A percentile compares a stretch with the other conserved stretches of the same genome.
Conservation (phyloP, 1,139 yeast genomes). For the Debaryomyces robertsiae region DNA sequence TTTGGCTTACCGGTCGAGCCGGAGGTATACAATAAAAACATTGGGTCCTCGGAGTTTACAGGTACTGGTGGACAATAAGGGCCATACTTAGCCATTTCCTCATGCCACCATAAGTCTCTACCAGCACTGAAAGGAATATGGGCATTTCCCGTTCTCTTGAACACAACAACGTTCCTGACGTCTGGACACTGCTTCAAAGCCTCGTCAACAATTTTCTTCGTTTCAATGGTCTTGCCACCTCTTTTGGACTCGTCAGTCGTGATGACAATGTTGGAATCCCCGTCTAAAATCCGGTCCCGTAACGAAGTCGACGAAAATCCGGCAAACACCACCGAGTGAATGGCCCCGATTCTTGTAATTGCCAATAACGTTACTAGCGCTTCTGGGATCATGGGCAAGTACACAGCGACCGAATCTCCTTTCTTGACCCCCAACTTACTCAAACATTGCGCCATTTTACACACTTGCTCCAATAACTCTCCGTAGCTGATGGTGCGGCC, state of each 20-base stretch:
- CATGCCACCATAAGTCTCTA: constrained; percentile 84
- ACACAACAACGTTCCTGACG: constrained; percentile 70
- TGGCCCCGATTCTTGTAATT: constrained; percentile 75
- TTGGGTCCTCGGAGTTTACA: constrained; percentile 61
- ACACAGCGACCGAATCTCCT: constrained; percentile 85
- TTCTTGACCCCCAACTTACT: constrained; percentile 68
- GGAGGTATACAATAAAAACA: constrained; percentile 65
- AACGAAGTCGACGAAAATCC: constrained; percentile 78
- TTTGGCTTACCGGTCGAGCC: constrained; percentile 74
- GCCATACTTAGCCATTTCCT: constrained; percentile 68
- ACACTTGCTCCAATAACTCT: constrained; percentile 69
- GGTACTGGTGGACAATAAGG: constrained; percentile 64
- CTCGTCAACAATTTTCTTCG: constrained; percentile 81
- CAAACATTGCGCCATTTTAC: constrained; percentile 70
- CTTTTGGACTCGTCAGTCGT: constrained; percentile 82
- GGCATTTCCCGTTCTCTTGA: constrained; percentile 69
- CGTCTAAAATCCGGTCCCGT: constrained; percentile 76
- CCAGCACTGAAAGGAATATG: constrained; percentile 62
- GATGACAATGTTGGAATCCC: constrained; percentile 70
- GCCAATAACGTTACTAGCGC: constrained; percentile 75
- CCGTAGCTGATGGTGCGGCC: constrained; percentile 69
- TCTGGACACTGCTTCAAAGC: constrained; percentile 71
- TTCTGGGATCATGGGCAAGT: constrained; percentile 86
- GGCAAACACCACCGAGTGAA: constrained; percentile 83
- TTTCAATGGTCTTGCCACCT: constrained; percentile 82